Evolutionary conservation across 2,329 filamentous ascomycete species (phyloP).

Genomic region (Alternaria burnsii): DNA sequence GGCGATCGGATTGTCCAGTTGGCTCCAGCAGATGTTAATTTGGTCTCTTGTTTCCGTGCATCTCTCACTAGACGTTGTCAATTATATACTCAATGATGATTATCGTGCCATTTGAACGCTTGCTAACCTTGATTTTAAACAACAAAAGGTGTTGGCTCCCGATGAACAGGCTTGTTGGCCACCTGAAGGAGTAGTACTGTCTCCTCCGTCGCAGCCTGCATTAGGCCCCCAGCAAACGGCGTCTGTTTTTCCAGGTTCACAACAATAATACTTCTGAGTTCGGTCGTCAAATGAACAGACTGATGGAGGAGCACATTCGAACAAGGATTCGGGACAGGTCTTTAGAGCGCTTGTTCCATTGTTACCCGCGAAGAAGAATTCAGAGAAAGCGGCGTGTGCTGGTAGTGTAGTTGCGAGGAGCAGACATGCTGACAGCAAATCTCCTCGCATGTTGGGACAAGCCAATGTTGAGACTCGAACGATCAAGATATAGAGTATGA

Average conservation of each 20-base stretch:
- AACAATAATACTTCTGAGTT: constrained; percentile 32
- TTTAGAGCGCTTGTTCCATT: background rate
- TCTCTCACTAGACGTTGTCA: constrained; percentile 19
- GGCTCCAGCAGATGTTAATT: constrained; percentile 40
- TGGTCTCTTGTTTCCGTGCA: constrained; percentile 22
- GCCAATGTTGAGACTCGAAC: background rate
- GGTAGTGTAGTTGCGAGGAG: background rate
- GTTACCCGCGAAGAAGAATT: constrained; percentile 27
- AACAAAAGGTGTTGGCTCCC: constrained; percentile 26
- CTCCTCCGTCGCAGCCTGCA: constrained; percentile 14
- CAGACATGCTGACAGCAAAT: background rate
- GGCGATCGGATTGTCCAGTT: constrained; percentile 21
- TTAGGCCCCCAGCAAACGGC: constrained; percentile 27
- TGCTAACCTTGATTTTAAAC: constrained; percentile 18
- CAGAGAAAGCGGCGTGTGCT: constrained; percentile 17
- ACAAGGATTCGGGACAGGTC: constrained; percentile 17
- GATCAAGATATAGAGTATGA: background rate
- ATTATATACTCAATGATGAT: background rate
- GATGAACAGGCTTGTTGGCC: constrained; percentile 18
- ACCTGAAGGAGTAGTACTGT: constrained; percentile 10
- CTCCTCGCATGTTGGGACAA: background rate
- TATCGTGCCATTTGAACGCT: background rate
- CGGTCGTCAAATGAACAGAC: constrained; percentile 27
- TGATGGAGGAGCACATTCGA: constrained; percentile 20
- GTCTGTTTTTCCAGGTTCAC: constrained; percentile 18